Evolutionary conservation across 1,284 basidiomycete species (phyloP).

Genomic region (Fomitopsis pinicola): DNA sequence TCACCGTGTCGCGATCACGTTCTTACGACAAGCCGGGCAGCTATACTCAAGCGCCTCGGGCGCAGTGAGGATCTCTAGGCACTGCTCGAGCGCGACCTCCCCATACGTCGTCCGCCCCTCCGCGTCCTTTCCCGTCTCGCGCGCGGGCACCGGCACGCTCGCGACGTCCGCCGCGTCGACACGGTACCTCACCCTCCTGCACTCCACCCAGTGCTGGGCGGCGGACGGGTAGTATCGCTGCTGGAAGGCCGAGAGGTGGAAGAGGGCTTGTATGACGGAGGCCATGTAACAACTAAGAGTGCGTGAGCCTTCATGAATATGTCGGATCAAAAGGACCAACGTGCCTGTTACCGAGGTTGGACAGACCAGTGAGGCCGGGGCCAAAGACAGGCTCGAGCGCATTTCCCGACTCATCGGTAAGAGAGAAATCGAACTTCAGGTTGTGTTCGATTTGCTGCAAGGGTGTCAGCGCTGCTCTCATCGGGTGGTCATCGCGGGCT

Average conservation of each 20-base stretch:
- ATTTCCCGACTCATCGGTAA: constrained; percentile 88
- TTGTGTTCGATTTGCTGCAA: constrained; percentile 94
- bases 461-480: not conserved
- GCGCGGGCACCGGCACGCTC: constrained; percentile 76
- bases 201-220: constrained; percentile 61
- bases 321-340: constrained; percentile 5
- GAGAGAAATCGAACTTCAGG: constrained; percentile 90
- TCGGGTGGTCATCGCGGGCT: constrained; percentile 13
- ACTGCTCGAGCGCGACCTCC: constrained; percentile 64
- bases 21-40: constrained; percentile 59
- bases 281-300: constrained; percentile 89
- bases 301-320: not conserved
- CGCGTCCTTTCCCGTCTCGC: constrained; percentile 45
- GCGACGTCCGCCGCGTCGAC: constrained; percentile 77
- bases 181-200: constrained; percentile 86
- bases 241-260: constrained; percentile 79
- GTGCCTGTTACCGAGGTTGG: constrained; percentile 92
- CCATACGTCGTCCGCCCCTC: constrained; percentile 67
- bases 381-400: constrained; percentile 89
- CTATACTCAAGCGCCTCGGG: constrained; percentile 71
- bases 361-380: constrained; percentile 83
- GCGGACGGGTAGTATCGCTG: constrained; percentile 63
- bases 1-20: constrained; percentile 57
- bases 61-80: constrained; percentile 65
- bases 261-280: constrained; percentile 86